These are phyloP conservation scores for Cercophora newfieldiana DNA, from an alignment of 495 filamentous ascomycete genomes.

Conservation along the genomic window DNA sequence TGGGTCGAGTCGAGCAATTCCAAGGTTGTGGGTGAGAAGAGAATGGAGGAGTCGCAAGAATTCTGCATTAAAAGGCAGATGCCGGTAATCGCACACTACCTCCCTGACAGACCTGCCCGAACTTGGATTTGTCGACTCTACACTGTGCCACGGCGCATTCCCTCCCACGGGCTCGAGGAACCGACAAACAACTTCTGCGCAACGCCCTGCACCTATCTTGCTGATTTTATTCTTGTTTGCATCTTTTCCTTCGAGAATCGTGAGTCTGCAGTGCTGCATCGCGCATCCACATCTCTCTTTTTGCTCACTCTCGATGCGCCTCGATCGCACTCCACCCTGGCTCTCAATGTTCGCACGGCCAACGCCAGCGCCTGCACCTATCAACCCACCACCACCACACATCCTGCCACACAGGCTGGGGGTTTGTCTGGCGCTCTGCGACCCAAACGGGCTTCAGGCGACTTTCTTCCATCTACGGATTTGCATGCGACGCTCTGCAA, in stretches of 20 bases:
- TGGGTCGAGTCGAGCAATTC: conserved; percentile 34
- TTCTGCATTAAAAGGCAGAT: conserved; percentile 35
- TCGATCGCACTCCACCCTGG: conserved; percentile 1
- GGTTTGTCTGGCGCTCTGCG: conserved; percentile 2
- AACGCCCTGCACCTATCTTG: conserved; percentile 2
- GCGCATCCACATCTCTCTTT: conserved; percentile 3
- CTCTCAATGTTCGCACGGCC: conserved; percentile 19
- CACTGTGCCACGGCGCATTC: conserved; percentile 29
- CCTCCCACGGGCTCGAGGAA: conserved; percentile 1
- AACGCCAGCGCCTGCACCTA: conserved; percentile 11
- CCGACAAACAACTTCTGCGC: not conserved
- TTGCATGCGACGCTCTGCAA: not conserved
- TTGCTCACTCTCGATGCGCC: conserved; percentile 9
- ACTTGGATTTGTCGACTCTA: conserved; percentile 16
- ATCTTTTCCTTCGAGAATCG: not conserved
- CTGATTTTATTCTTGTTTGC: not conserved
- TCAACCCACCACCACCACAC: conserved; percentile 15
- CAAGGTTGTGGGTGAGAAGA: conserved; percentile 33
- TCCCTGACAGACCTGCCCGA: conserved; percentile 4
- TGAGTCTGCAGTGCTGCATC: not conserved
- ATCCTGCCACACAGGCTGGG: conserved; percentile 4
- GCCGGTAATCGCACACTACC: conserved; percentile 33
- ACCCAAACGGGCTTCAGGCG: not conserved
- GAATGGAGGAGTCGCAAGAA: conserved; percentile 36
- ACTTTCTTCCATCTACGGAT: not conserved